phyloP scores from a whole-genome alignment of 2,329 filamentous ascomycete genomes.

The Trichocomaceae sp. region DNA sequence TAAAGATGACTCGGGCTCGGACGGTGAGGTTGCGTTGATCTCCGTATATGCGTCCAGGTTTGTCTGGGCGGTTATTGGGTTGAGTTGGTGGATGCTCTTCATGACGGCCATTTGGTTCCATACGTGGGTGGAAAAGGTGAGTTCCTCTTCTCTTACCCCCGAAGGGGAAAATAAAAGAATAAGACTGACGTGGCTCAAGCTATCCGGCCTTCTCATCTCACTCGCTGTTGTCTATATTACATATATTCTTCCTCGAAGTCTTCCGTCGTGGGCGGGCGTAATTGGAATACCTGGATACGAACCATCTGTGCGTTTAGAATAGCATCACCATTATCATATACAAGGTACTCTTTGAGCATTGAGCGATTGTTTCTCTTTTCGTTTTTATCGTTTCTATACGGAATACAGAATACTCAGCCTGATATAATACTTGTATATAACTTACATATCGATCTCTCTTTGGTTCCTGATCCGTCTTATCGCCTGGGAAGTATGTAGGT shows the following conservation, averaged over 20 bases:
- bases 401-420: neutral
- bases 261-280: slow-evolving; percentile 39
- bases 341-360: neutral
- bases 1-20: slow-evolving; percentile 30
- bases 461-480: neutral
- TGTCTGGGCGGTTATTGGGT: slow-evolving; percentile 52
- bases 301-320: slow-evolving; percentile 21
- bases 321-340: neutral
- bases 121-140: slow-evolving; percentile 94
- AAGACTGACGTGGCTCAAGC: slow-evolving; percentile 25
- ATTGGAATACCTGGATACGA: slow-evolving; percentile 36
- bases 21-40: slow-evolving; percentile 24
- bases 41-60: slow-evolving; percentile 51
- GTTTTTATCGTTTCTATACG: too few relatives aligned
- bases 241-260: slow-evolving; percentile 45
- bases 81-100: slow-evolving; percentile 91
- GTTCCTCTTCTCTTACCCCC: slow-evolving; percentile 19
- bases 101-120: slow-evolving; percentile 99
- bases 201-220: slow-evolving; percentile 46
- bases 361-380: neutral
- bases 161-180: neutral
- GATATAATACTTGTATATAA: neutral
- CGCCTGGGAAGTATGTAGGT: too few relatives aligned
- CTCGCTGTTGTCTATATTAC: slow-evolving; percentile 44
- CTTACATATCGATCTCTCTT: neutral